These are phyloP conservation scores for Entomophthora muscae DNA, from an alignment of 371 early-diverging fungal genomes.

Conservation along the genomic window DNA sequence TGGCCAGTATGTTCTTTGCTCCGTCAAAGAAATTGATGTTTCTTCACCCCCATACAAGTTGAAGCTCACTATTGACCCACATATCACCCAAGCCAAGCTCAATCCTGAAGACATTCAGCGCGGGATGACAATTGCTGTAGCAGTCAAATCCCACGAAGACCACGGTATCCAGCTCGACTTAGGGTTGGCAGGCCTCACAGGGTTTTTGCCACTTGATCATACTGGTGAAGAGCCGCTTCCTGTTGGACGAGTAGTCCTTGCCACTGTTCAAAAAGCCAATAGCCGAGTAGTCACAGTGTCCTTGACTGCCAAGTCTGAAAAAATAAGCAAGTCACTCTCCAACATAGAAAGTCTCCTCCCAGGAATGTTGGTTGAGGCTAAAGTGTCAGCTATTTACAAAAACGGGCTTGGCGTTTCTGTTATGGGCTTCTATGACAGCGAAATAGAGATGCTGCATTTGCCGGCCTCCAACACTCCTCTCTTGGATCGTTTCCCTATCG, in stretches of 20 bases:
- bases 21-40: background rate
- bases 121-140: background rate
- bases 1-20: background rate
- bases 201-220: too few relatives aligned
- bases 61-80: background rate
- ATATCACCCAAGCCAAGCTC: background rate
- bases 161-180: background rate
- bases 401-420: background rate
- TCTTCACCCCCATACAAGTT: background rate
- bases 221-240: background rate
- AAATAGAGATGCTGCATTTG: background rate
- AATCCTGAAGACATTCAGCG: background rate
- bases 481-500: background rate
- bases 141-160: background rate
- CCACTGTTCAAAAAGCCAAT: background rate
- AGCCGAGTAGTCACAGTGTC: background rate
- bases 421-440: background rate
- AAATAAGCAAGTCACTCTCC: background rate
- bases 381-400: background rate
- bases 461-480: background rate
- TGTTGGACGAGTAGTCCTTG: background rate
- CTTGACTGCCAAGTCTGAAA: background rate
- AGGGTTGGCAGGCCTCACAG: background rate
- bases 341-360: background rate
- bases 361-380: background rate